Evolutionary conservation across 2,329 filamentous ascomycete genomes (phyloP), one percentile per base, ranked within the genome.

Genomic region (Colletotrichum lupini): DNA sequence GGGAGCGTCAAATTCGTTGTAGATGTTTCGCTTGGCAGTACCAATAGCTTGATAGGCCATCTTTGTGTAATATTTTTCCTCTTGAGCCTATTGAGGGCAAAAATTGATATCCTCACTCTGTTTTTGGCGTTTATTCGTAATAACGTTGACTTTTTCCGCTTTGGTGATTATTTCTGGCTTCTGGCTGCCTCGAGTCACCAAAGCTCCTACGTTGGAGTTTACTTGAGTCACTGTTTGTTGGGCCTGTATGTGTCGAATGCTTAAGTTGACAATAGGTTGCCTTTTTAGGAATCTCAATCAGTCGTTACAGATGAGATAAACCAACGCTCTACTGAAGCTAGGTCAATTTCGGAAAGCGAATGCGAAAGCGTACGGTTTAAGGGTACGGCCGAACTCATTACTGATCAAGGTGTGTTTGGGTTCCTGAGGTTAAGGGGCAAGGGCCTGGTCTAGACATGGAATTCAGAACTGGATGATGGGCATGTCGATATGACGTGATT

Each of bases 371-470:
- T 1, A 49, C 16, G 16, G 16, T 19, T 8, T 22, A 19, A 30
- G 61, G 24, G 28, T 19, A 42, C 7, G 30, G 30, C 53, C 32
- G 26, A n/a, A 49, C 24, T 3, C 16, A 42, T 42, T 42, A 42
- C 16, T 28, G n/a, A 64, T 60, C 4, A 53, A 12, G 28, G 16
- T 7, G n/a, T 7, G 9, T 58, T 19, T 53, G 19, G 19, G 12
- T 19, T 1, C 7, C 22, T 52, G 56, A 59, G 12, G 26, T 53
- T n/a, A 57, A 61, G 24, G 11, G 37, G 14, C 55, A 26, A 56
- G 22, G 56, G 26, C 5, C 5, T 71, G 14, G n/a, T 55, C 56
- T 61, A 26, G 56, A 61, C 56, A 67, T 61, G 68, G 67, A 64
- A 71, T 56, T 56, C 32, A 8, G 24, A 30, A 6, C 35, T 65